phyloP scores from a whole-genome alignment of 2,329 filamentous ascomycete species.

The Colletotrichum sansevieriae region DNA sequence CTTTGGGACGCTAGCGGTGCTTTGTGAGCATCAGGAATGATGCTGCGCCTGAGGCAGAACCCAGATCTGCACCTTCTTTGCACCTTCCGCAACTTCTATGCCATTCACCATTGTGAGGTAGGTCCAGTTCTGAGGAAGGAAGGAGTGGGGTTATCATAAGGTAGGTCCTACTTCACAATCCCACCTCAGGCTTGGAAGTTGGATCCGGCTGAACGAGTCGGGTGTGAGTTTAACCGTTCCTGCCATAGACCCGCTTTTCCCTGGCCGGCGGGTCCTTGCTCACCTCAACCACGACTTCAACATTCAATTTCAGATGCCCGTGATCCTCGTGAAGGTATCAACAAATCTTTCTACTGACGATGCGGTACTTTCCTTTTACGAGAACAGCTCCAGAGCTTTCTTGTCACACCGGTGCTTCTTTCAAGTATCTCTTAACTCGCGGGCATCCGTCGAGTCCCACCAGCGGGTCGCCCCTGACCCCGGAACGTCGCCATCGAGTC shows the following conservation, averaged over 20 bases:
- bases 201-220: not conserved
- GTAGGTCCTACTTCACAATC: not conserved
- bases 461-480: constrained; percentile 3
- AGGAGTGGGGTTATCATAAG: not conserved
- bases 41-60: no score
- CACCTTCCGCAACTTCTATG: not conserved
- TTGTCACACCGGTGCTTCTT: no score
- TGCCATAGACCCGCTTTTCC: constrained; percentile 16
- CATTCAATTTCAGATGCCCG: not conserved
- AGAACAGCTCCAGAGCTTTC: no score
- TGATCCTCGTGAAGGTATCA: no score
- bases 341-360: no score
- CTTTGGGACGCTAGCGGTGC: not conserved
- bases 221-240: not conserved
- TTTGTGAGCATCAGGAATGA: no score
- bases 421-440: no score
- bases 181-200: no score
- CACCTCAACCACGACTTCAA: constrained; percentile 10
- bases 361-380: no score
- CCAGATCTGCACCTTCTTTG: no score
- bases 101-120: not conserved
- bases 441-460: no score
- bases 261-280: constrained; percentile 1
- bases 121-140: no score
- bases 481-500: not conserved